These are phyloP conservation scores for Chlamydomonas sp. DNA, from an alignment of 139 green algal species.

Conservation along the genomic window DNA sequence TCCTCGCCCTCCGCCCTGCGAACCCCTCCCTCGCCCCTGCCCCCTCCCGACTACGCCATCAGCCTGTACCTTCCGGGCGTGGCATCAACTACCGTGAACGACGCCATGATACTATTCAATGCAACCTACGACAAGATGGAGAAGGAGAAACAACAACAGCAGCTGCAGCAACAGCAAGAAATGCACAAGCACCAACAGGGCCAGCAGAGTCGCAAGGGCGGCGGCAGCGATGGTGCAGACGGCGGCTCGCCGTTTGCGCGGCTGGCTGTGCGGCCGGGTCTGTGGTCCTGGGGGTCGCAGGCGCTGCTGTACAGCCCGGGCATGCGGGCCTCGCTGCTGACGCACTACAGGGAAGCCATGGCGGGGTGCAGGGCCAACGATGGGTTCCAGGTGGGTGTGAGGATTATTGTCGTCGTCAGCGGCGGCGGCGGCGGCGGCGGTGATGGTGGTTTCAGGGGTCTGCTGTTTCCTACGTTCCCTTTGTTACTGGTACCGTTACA, in stretches of 20 bases:
- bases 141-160: not conserved
- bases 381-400: slow-evolving; percentile 26
- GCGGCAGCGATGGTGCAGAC: not conserved
- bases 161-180: not conserved
- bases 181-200: not conserved
- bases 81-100: not conserved
- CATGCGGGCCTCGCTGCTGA: slow-evolving; percentile 16
- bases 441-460: not conserved
- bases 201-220: not conserved
- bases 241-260: not conserved
- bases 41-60: slow-evolving; percentile 14
- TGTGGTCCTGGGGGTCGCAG: slow-evolving; percentile 38
- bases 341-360: slow-evolving; percentile 14
- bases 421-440: not conserved
- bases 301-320: slow-evolving; percentile 24
- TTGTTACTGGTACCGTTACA: too few species aligned
- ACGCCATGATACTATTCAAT: not conserved
- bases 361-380: slow-evolving; percentile 18
- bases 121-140: not conserved
- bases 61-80: slow-evolving; percentile 34
- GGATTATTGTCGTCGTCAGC: not conserved
- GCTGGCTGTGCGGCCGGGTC: not conserved
- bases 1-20: not conserved
- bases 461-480: too few species aligned
- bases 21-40: too few species aligned